phyloP scores from a whole-genome alignment of 2,329 filamentous ascomycete species.

The Hymenoscyphus scutula region DNA sequence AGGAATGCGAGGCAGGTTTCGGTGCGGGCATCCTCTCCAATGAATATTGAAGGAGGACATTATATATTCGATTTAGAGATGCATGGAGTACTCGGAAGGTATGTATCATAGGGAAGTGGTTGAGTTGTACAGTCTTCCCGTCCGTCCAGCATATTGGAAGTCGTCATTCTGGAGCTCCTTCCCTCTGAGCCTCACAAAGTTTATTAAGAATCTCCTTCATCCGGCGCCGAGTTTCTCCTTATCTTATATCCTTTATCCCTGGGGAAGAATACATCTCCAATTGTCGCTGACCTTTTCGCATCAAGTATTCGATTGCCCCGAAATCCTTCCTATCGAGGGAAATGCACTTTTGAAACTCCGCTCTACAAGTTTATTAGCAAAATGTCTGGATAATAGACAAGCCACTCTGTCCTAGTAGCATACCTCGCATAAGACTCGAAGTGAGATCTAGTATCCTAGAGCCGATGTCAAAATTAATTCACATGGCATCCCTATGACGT shows the following conservation, averaged over 20 bases:
- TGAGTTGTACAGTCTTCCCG: background rate
- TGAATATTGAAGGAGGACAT: constrained; percentile 31
- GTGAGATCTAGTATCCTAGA: constrained; percentile 54
- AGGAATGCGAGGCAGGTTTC: constrained; percentile 29
- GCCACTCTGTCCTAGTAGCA: constrained; percentile 21
- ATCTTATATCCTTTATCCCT: constrained; percentile 60
- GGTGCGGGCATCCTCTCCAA: constrained; percentile 35
- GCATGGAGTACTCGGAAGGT: constrained; percentile 20
- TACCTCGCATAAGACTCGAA: constrained; percentile 66
- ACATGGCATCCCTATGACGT: background rate
- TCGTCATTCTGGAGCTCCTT: constrained; percentile 18
- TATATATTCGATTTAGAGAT: constrained; percentile 14
- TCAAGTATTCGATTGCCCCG: constrained; percentile 63
- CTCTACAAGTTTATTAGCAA: constrained; percentile 43
- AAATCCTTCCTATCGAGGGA: constrained; percentile 67
- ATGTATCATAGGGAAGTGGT: constrained; percentile 31
- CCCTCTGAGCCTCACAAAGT: background rate
- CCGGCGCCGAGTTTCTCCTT: constrained; percentile 8
- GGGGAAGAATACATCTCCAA: constrained; percentile 64
- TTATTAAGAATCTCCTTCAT: background rate
- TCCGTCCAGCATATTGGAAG: background rate
- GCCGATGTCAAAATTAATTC: constrained; percentile 8
- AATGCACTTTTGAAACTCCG: constrained; percentile 70
- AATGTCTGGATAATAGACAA: background rate
- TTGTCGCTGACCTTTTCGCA: constrained; percentile 65